Evolutionary conservation across 1,284 basidiomycete species (phyloP).

Genomic region (Leccinum pachyderme): DNA sequence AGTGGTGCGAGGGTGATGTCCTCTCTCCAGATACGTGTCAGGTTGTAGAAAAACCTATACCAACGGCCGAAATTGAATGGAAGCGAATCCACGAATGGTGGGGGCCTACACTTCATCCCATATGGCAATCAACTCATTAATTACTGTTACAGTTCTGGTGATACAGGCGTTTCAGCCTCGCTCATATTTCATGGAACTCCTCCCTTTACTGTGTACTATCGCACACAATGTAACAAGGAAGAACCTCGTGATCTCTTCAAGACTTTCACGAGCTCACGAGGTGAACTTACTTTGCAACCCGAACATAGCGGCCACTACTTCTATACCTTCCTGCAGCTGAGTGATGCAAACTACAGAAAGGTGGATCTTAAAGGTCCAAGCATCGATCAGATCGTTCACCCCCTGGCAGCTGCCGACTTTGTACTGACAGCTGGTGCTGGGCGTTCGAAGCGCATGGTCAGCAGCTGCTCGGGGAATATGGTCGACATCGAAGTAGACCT

Average conservation of each 20-base stretch:
- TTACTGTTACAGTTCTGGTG: slow-evolving; percentile 71
- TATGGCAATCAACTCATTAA: slow-evolving; percentile 5
- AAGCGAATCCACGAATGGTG: slow-evolving; percentile 91
- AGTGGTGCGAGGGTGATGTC: slow-evolving; percentile 78
- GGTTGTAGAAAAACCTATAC: slow-evolving; percentile 73
- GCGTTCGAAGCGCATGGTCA: slow-evolving; percentile 53
- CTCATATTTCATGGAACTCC: slow-evolving; percentile 87
- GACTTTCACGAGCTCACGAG: slow-evolving; percentile 70
- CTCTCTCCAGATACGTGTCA: slow-evolving; percentile 77
- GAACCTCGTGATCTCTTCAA: slow-evolving; percentile 55
- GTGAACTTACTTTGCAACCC: slow-evolving; percentile 85
- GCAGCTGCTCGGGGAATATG: slow-evolving; percentile 71
- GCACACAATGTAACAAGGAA: slow-evolving; percentile 70
- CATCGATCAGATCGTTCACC: slow-evolving; percentile 86
- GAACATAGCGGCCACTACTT: slow-evolving; percentile 87
- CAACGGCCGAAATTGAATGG: slow-evolving; percentile 84
- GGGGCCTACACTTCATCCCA: slow-evolving; percentile 15
- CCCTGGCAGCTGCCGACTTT: slow-evolving; percentile 79
- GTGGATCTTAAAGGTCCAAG: slow-evolving; percentile 69
- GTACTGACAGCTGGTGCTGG: slow-evolving; percentile 41
- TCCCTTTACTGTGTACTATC: slow-evolving; percentile 85
- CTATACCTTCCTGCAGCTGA: slow-evolving; percentile 79
- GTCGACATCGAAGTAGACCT: slow-evolving; percentile 79
- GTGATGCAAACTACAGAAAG: slow-evolving; percentile 83
- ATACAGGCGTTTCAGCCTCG: slow-evolving; percentile 87